Evolutionary conservation across 768 basidiomycete genomes (phyloP).

Genomic region (Termitomyces bulborhizus): DNA sequence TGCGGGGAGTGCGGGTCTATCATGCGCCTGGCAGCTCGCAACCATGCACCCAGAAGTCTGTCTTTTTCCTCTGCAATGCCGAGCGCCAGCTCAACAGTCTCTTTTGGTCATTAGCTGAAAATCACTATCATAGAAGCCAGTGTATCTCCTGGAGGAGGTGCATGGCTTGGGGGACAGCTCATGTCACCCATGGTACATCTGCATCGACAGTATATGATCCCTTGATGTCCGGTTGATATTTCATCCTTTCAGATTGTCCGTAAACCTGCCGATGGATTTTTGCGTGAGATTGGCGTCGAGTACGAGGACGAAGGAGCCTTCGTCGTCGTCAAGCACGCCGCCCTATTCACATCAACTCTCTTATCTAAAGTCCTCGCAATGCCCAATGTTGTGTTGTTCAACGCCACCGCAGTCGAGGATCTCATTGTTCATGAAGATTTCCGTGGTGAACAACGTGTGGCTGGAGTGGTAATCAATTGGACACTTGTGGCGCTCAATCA

Average conservation of each 20-base stretch:
- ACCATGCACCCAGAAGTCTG: slow-evolving; percentile 58
- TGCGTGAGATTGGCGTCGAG: slow-evolving; percentile 60
- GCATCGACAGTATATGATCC: not conserved
- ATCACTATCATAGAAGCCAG: slow-evolving; percentile 63
- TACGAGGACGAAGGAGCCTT: slow-evolving; percentile 76
- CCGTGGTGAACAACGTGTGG: slow-evolving; percentile 41
- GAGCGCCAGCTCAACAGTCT: not conserved
- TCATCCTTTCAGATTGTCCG: slow-evolving; percentile 50
- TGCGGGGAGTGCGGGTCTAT: slow-evolving; percentile 63
- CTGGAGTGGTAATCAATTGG: slow-evolving; percentile 50
- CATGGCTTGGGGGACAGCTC: slow-evolving; percentile 74
- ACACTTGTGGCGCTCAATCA: slow-evolving; percentile 51
- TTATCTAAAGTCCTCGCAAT: slow-evolving; percentile 64
- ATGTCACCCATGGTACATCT: slow-evolving; percentile 67
- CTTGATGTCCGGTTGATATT: not conserved
- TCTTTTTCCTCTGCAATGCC: not conserved
- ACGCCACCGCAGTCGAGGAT: slow-evolving; percentile 79
- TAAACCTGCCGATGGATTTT: slow-evolving; percentile 71
- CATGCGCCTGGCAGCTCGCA: slow-evolving; percentile 70
- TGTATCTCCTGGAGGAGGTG: slow-evolving; percentile 75
- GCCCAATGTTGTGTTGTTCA: slow-evolving; percentile 70
- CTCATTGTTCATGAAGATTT: slow-evolving; percentile 63
- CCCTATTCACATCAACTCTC: slow-evolving; percentile 73
- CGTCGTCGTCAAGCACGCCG: slow-evolving; percentile 79
- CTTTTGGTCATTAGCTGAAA: slow-evolving; percentile 31